A percentile compares a stretch with the other conserved stretches of the same genome.
Evolutionary conservation across 202 grass and related monocot genomes (phyloP).

Genomic region (Musa balbisiana): DNA sequence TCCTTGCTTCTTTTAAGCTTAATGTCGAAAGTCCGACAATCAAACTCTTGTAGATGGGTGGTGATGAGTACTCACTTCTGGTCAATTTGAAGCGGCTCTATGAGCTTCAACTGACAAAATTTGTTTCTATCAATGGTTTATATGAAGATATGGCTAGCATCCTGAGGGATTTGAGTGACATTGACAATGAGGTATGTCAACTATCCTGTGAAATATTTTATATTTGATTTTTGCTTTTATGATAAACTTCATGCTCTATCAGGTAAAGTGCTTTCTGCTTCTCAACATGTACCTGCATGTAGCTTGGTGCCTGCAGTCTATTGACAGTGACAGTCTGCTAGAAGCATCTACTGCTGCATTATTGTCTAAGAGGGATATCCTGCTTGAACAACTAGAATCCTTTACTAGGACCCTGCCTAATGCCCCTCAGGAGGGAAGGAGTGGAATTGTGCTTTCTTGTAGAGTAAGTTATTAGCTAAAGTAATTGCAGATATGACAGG

Average conservation of each 20-base stretch:
- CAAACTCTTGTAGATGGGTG: constrained; percentile 63
- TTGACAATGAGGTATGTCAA: constrained; percentile 77
- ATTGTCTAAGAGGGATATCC: constrained; percentile 56
- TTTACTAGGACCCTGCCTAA: constrained; percentile 53
- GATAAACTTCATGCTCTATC: constrained; percentile 13
- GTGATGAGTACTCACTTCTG: constrained; percentile 98
- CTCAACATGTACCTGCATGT: constrained; percentile 94
- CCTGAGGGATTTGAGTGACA: constrained; percentile 66
- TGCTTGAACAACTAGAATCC: constrained; percentile 78
- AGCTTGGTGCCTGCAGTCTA: constrained; percentile 71
- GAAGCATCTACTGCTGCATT: constrained; percentile 64
- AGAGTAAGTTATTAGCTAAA: constrained; percentile 49
- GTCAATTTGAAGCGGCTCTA: constrained; percentile 95
- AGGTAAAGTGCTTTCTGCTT: constrained; percentile 96
- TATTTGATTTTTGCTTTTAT: background rate
- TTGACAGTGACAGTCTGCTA: constrained; percentile 52
- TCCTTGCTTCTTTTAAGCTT: background rate
- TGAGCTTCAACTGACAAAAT: constrained; percentile 81
- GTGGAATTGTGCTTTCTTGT: constrained; percentile 63
- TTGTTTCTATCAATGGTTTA: constrained; percentile 59
- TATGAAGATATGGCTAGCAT: constrained; percentile 80
- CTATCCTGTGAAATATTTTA: background rate
- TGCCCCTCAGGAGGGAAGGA: constrained; percentile 67
- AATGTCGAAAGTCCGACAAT: background rate
- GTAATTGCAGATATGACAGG: background rate